These are phyloP conservation scores for Bombardia bombarda DNA, from an alignment of 495 filamentous ascomycete genomes.

Conservation along the genomic window DNA sequence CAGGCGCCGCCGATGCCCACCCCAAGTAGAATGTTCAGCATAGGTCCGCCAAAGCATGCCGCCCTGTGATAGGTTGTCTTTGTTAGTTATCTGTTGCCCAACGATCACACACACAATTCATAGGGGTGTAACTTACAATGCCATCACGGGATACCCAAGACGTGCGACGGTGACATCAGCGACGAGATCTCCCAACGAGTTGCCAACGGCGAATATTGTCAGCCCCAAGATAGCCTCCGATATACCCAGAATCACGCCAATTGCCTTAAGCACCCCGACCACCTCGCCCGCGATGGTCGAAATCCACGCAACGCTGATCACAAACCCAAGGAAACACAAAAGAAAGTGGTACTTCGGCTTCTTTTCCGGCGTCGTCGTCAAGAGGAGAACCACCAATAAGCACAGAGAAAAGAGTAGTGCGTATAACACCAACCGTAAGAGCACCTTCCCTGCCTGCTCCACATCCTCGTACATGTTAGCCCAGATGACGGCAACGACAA, in stretches of 20 bases:
- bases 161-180: conserved; percentile 91
- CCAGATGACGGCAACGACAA: conserved; percentile 71
- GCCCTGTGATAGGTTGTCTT: conserved; percentile 32
- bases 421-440: conserved; percentile 59
- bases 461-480: conserved; percentile 53
- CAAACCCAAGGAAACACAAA: conserved; percentile 84
- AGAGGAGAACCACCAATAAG: conserved; percentile 52
- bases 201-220: conserved; percentile 95
- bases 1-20: conserved; percentile 84
- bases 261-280: conserved; percentile 85
- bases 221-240: conserved; percentile 93
- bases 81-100: too few species aligned
- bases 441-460: conserved; percentile 20
- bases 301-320: conserved; percentile 90
- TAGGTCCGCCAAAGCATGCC: conserved; percentile 93
- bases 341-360: conserved; percentile 62
- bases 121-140: conserved; percentile 46
- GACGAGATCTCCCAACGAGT: conserved; percentile 89
- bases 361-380: conserved; percentile 49
- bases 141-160: conserved; percentile 95
- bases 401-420: conserved; percentile 63
- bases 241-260: conserved; percentile 88
- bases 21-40: conserved; percentile 95
- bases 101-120: conserved; percentile 1
- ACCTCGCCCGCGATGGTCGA: conserved; percentile 94